Conservation (phyloP, 768 basidiomycete genomes). For the Rhizopogon roseolus region DNA sequence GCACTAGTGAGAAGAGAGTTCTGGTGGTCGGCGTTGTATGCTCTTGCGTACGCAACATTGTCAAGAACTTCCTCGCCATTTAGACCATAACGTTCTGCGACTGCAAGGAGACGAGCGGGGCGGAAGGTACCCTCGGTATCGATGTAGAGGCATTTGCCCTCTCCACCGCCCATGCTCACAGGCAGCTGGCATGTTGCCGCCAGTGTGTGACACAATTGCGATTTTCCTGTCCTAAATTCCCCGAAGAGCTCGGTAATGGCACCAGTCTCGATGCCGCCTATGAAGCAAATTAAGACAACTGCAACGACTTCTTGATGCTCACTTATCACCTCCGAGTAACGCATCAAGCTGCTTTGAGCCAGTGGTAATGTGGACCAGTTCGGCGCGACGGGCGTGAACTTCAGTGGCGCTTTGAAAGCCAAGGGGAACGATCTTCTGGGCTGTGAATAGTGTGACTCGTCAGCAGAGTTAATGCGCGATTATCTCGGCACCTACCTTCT, state of each 20-base stretch:
- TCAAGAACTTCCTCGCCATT: conserved; percentile 98
- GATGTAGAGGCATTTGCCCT: conserved; percentile 98
- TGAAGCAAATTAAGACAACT: conserved; percentile 10
- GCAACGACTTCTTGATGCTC: not conserved
- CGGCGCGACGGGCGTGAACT: conserved; percentile 90
- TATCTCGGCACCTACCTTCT: conserved; percentile 58
- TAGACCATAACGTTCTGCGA: conserved; percentile 93
- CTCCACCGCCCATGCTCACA: conserved; percentile 96
- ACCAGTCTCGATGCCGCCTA: conserved; percentile 96
- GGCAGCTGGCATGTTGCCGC: conserved; percentile 98
- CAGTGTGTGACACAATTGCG: conserved; percentile 95
- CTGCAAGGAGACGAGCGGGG: conserved; percentile 88
- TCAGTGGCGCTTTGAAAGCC: conserved; percentile 99
- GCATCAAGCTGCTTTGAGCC: conserved; percentile 96
- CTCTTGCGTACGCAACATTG: conserved; percentile 96
- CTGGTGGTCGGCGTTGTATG: conserved; percentile 99
- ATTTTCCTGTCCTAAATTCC: conserved; percentile 98
- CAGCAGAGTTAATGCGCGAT: conserved; percentile 5
- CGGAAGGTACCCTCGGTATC: conserved; percentile 99
- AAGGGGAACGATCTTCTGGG: conserved; percentile 92
- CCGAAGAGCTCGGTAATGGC: conserved; percentile 98
- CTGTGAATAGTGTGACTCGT: conserved; percentile 36
- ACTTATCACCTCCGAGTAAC: conserved; percentile 73
- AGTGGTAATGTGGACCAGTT: conserved; percentile 94
- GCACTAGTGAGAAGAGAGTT: conserved; percentile 84